These are phyloP conservation scores for Sporothrix brasiliensis DNA, from an alignment of 2,329 filamentous ascomycete species.

Conservation along the genomic window DNA sequence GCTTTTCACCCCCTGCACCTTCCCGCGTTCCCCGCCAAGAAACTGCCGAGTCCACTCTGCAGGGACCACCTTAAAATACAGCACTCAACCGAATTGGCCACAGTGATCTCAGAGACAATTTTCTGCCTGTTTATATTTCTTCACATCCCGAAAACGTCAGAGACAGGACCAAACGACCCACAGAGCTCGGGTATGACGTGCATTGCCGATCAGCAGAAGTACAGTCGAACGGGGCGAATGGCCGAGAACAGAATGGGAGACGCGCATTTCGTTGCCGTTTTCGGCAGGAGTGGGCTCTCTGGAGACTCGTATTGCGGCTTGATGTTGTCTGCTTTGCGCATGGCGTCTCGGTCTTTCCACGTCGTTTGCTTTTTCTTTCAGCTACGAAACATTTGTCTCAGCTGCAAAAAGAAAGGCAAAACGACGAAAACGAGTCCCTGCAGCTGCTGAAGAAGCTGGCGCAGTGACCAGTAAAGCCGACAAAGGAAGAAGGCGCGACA, in stretches of 20 bases:
- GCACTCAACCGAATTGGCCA: background rate
- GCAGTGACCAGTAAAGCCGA: no score
- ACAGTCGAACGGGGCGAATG: conserved; percentile 3
- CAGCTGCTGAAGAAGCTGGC: background rate
- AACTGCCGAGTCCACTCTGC: conserved; percentile 20
- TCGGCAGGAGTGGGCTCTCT: background rate
- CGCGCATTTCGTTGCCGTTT: conserved; percentile 21
- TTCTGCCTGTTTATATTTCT: no score
- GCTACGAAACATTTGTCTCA: conserved; percentile 7
- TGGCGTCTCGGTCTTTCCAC: no score
- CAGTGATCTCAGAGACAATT: background rate
- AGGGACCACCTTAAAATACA: conserved; percentile 10
- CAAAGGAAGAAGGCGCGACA: no score
- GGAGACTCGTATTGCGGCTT: no score
- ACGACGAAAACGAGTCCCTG: background rate
- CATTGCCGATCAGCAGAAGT: background rate
- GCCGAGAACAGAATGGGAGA: background rate
- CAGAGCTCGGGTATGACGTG: background rate
- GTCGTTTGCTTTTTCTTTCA: background rate
- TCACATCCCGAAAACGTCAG: background rate
- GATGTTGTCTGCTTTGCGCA: no score
- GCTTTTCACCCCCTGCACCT: background rate
- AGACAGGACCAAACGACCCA: background rate
- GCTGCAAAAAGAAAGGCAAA: background rate
- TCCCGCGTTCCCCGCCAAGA: background rate